Evolutionary conservation across 106 monocot genomes (phyloP).

Genomic region (Acorus calamus): DNA sequence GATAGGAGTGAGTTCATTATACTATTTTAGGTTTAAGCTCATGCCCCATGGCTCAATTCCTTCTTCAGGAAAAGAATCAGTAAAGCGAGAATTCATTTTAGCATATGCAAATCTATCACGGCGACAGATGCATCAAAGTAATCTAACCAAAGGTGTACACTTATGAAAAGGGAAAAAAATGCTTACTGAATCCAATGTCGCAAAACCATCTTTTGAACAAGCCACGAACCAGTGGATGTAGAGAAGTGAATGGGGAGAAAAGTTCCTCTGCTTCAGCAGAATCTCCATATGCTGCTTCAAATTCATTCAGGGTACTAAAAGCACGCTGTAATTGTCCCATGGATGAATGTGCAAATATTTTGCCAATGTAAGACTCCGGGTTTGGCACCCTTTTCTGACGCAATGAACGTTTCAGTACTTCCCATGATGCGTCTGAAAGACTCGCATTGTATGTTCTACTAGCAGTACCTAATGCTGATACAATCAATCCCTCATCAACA

Average conservation of each 20-base stretch:
- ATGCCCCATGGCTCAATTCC: too few species aligned
- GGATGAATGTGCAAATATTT: slow-evolving; percentile 66
- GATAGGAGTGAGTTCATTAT: too few species aligned
- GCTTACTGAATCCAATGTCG: slow-evolving; percentile 79
- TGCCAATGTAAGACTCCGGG: slow-evolving; percentile 77
- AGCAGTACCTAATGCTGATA: slow-evolving; percentile 61
- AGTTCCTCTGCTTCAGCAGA: slow-evolving; percentile 39
- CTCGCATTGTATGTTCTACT: slow-evolving; percentile 52
- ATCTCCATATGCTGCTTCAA: slow-evolving; percentile 62
- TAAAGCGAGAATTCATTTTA: too few species aligned
- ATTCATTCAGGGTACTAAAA: slow-evolving; percentile 73
- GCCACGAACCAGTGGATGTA: slow-evolving; percentile 78
- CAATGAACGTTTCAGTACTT: slow-evolving; percentile 49
- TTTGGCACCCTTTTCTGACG: slow-evolving; percentile 72
- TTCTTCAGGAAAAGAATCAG: too few species aligned
- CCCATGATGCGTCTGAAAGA: slow-evolving; percentile 74
- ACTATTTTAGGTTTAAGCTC: too few species aligned
- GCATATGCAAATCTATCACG: too few species aligned
- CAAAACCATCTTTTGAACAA: slow-evolving; percentile 82
- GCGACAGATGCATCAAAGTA: background rate
- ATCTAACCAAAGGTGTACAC: background rate
- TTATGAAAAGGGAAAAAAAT: background rate
- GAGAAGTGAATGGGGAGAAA: slow-evolving; percentile 89
- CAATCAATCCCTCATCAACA: slow-evolving; percentile 72
- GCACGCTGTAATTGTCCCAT: slow-evolving; percentile 75